These are phyloP conservation scores for Akanthomyces muscarius DNA, from an alignment of 2,329 filamentous ascomycete species.

Conservation along the genomic window DNA sequence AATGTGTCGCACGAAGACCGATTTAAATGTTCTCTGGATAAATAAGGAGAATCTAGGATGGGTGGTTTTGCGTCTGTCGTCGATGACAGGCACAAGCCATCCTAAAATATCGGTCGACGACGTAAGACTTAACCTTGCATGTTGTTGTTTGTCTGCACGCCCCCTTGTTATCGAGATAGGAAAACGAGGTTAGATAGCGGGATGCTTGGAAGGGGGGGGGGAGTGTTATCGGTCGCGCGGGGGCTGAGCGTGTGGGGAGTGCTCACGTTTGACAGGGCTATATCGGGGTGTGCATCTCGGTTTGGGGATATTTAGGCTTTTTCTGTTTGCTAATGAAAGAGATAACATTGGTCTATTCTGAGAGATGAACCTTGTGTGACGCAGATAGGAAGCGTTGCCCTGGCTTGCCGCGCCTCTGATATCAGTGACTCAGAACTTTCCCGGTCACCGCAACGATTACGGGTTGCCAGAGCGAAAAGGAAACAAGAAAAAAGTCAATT, in stretches of 20 bases:
- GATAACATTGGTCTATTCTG: not conserved
- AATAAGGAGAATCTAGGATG: slow-evolving; percentile 1
- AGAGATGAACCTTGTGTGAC: not conserved
- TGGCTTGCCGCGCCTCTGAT: not conserved
- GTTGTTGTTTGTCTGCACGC: not conserved
- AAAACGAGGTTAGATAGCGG: not conserved
- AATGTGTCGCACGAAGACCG: not conserved
- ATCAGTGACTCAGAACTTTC: too few species aligned
- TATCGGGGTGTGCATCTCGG: not conserved
- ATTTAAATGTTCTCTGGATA: slow-evolving; percentile 5
- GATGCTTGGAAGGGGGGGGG: not conserved
- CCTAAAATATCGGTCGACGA: not conserved
- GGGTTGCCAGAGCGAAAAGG: not conserved
- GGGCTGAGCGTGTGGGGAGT: not conserved
- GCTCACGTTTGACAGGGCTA: not conserved
- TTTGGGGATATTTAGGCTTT: not conserved
- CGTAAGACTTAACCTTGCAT: not conserved
- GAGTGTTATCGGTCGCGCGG: slow-evolving; percentile 4
- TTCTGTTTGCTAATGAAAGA: not conserved
- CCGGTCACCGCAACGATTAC: not conserved
- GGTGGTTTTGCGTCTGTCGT: slow-evolving; percentile 2
- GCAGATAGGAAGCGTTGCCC: not conserved
- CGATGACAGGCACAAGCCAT: not conserved
- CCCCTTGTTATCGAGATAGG: not conserved
- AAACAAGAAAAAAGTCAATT: not conserved